phyloP scores from a whole-genome alignment of 306 rosid genomes.

The Sophora flavescens region DNA sequence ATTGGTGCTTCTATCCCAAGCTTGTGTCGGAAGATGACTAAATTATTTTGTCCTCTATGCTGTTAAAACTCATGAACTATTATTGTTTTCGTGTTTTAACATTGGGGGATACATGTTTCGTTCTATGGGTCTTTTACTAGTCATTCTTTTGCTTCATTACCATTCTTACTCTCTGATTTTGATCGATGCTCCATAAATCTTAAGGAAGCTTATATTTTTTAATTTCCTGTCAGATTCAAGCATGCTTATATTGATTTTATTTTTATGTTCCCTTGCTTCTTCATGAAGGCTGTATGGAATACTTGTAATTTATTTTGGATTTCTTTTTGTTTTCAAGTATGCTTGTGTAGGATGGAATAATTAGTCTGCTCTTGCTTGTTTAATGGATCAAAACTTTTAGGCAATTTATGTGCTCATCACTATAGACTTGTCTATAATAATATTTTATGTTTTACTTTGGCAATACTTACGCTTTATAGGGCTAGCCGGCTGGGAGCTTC shows the following conservation, averaged over 20 bases:
- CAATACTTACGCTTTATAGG: background rate
- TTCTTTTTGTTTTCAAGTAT: background rate
- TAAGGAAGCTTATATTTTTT: background rate
- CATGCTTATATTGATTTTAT: constrained; percentile 45
- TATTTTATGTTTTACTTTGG: background rate
- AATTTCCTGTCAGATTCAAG: background rate
- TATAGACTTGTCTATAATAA: background rate
- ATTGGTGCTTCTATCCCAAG: background rate
- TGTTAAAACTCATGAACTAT: constrained; percentile 33
- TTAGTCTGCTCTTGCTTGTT: background rate
- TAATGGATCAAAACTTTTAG: background rate
- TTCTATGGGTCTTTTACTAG: background rate
- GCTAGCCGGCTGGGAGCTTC: background rate
- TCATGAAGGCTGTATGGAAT: background rate
- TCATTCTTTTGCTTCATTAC: background rate
- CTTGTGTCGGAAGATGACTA: background rate
- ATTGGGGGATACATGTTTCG: constrained; percentile 40
- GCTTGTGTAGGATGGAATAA: background rate
- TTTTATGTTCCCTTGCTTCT: background rate
- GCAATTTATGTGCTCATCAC: background rate
- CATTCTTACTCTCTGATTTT: background rate
- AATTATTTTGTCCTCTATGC: background rate
- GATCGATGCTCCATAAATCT: background rate
- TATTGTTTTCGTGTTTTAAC: constrained; percentile 45
- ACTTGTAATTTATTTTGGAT: background rate